These are phyloP conservation scores for Solanum hybrid DNA, from an alignment of 305 asterid genomes.

Conservation along the genomic window DNA sequence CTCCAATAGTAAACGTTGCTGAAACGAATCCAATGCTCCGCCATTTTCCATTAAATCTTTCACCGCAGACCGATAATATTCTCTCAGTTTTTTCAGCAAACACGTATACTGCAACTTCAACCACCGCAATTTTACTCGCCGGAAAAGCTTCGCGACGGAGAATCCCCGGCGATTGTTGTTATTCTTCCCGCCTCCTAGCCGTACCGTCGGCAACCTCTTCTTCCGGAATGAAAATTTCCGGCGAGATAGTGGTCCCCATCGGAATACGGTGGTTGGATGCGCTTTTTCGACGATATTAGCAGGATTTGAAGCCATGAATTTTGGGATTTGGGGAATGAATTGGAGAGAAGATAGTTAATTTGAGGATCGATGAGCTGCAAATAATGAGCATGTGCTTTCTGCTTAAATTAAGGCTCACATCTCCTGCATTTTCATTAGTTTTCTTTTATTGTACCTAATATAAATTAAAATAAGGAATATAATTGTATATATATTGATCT, in stretches of 20 bases:
- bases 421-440: not conserved
- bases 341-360: not conserved
- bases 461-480: not conserved
- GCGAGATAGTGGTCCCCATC: constrained; percentile 27
- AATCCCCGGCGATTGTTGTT: constrained; percentile 27
- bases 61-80: constrained; percentile 22
- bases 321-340: not conserved
- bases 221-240: constrained; percentile 25
- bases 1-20: constrained; percentile 48
- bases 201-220: constrained; percentile 34
- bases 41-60: constrained; percentile 39
- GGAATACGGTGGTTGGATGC: constrained; percentile 10
- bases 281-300: not conserved
- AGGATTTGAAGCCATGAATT: constrained; percentile 8
- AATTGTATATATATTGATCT: not conserved
- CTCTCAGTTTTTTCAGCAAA: constrained; percentile 39
- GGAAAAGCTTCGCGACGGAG: constrained; percentile 26
- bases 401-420: not conserved
- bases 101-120: constrained; percentile 22
- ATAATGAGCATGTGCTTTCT: not conserved
- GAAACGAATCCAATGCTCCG: constrained; percentile 35
- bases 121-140: constrained; percentile 38
- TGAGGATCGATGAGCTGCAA: not conserved
- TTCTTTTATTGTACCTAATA: not conserved
- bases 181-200: constrained; percentile 36